These are phyloP conservation scores for Aegilops umbellulata DNA, from an alignment of 176 grass and related monocot genomes.

Conservation along the genomic window DNA sequence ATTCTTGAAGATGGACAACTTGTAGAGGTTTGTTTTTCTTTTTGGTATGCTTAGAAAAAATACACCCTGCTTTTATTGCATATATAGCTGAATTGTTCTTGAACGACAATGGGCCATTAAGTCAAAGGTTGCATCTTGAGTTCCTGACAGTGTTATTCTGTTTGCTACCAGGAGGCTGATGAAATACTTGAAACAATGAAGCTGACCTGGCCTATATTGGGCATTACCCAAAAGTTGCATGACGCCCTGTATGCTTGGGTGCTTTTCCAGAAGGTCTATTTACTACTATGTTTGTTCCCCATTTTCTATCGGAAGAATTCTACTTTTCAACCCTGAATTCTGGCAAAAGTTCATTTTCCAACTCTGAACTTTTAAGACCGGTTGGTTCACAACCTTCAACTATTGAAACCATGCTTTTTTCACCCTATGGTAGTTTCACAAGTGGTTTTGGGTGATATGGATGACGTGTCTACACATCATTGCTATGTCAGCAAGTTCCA, in stretches of 20 bases:
- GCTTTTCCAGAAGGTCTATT: slow-evolving; percentile 73
- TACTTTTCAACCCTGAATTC: background rate
- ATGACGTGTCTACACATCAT: background rate
- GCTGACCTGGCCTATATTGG: slow-evolving; percentile 74
- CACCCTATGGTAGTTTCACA: background rate
- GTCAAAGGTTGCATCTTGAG: slow-evolving; percentile 25
- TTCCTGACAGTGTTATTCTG: slow-evolving; percentile 38
- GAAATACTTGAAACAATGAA: slow-evolving; percentile 73
- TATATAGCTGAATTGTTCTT: slow-evolving; percentile 12
- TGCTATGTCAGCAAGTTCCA: background rate
- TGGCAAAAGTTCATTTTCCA: background rate
- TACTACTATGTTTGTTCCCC: background rate
- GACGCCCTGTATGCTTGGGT: slow-evolving; percentile 67
- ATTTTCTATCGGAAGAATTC: background rate
- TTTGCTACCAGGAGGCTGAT: slow-evolving; percentile 74
- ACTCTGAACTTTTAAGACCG: background rate
- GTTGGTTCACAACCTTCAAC: background rate
- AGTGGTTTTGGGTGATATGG: background rate
- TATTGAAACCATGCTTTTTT: background rate
- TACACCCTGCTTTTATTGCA: background rate
- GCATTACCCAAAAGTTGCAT: slow-evolving; percentile 76
- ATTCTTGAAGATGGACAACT: slow-evolving; percentile 92
- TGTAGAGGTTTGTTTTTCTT: slow-evolving; percentile 66
- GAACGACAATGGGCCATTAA: slow-evolving; percentile 17
- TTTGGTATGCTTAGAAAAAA: slow-evolving; percentile 17